A percentile compares a stretch with the other conserved stretches of the same genome.
phyloP scores from a whole-genome alignment of 2,329 filamentous ascomycete genomes.

The Fusarium annulatum region DNA sequence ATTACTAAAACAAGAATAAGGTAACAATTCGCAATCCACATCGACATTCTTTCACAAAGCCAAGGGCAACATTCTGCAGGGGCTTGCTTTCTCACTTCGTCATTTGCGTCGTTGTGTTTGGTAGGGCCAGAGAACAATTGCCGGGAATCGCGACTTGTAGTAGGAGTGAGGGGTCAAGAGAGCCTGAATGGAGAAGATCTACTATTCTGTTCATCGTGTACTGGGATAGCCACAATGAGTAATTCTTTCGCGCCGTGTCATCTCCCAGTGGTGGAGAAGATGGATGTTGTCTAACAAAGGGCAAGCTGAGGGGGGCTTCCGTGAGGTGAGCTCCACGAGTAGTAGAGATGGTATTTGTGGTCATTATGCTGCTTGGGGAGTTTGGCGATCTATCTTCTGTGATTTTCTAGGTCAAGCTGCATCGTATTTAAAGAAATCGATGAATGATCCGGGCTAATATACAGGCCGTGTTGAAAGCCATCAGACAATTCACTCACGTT shows the following conservation, averaged over 20 bases:
- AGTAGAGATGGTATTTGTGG: not conserved
- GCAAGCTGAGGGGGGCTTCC: not conserved
- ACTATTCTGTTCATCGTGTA: not conserved
- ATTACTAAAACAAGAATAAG: not conserved
- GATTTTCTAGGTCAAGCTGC: not conserved
- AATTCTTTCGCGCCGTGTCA: not conserved
- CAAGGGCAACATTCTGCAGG: not conserved
- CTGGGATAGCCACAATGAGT: not conserved
- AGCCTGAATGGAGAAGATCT: not conserved
- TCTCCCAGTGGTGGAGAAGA: too few relatives aligned
- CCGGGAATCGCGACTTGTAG: not conserved
- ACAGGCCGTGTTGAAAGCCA: not conserved
- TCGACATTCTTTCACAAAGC: not conserved
- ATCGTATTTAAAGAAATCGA: not conserved
- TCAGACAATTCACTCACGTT: not conserved
- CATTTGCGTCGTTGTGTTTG: not conserved
- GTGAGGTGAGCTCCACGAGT: rapidly evolving
- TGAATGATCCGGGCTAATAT: not conserved
- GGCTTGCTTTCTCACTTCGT: not conserved
- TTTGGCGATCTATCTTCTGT: not conserved
- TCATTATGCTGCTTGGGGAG: rapidly evolving
- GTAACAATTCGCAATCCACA: too few relatives aligned
- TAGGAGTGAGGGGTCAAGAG: not conserved
- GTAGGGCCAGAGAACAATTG: not conserved
- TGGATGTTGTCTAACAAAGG: not conserved